Conservation (phyloP, 345 rosid species). For the Lepidium africanum region DNA sequence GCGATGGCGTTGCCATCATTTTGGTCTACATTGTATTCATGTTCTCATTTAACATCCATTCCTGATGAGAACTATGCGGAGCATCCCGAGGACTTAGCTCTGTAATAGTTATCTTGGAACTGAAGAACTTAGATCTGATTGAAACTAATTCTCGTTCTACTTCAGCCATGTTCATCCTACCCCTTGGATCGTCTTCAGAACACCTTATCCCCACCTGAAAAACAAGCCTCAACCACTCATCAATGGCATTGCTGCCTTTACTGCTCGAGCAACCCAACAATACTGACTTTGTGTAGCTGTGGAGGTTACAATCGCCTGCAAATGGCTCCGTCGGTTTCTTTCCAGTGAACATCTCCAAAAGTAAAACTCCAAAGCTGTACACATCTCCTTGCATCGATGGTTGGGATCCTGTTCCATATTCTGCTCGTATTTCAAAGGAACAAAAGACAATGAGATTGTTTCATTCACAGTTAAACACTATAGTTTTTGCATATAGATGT, state of each 20-base stretch:
- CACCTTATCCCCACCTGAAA: slow-evolving; percentile 26
- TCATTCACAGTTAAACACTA: neutral
- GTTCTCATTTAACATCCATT: slow-evolving; percentile 8
- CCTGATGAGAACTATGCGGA: slow-evolving; percentile 10
- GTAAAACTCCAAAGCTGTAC: slow-evolving; percentile 34
- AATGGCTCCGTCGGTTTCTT: slow-evolving; percentile 31
- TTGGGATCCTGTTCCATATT: slow-evolving; percentile 36
- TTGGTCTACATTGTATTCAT: slow-evolving; percentile 8
- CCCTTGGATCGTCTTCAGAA: slow-evolving; percentile 22
- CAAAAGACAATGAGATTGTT: neutral
- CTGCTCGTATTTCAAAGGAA: neutral
- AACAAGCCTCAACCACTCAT: slow-evolving; percentile 15
- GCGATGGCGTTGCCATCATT: neutral
- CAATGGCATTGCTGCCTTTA: neutral
- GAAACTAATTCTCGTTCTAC: slow-evolving; percentile 8
- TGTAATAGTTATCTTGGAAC: neutral
- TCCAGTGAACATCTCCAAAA: slow-evolving; percentile 39
- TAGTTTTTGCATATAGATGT: neutral
- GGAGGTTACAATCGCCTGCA: slow-evolving; percentile 24
- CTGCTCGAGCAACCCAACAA: neutral
- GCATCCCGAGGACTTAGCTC: slow-evolving; percentile 11
- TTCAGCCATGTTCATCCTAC: slow-evolving; percentile 15
- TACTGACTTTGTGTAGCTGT: slow-evolving; percentile 11
- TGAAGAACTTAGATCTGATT: slow-evolving; percentile 16
- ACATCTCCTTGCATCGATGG: slow-evolving; percentile 34